Percentiles rank a stretch among this genome's conserved stretches.
Evolutionary conservation across 2,329 filamentous ascomycete genomes (phyloP).

Genomic region (Pseudogymnoascus sp.): DNA sequence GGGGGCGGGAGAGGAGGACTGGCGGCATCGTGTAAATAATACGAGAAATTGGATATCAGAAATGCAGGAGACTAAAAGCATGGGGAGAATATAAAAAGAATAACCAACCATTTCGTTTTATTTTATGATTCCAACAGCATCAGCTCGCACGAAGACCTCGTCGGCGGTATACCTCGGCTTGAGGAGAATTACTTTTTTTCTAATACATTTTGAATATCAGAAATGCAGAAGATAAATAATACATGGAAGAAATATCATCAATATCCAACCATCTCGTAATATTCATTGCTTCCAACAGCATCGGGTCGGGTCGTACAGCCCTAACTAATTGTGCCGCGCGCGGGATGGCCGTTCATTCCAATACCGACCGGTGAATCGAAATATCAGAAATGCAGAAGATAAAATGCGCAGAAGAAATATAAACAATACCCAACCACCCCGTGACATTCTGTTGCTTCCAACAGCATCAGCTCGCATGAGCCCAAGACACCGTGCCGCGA

Average conservation of each 20-base stretch:
- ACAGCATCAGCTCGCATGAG: not conserved
- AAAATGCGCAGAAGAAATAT: not conserved
- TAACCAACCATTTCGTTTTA: not conserved
- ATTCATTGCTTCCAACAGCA: not conserved
- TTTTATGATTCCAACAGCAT: not conserved
- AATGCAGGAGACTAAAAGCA: not conserved
- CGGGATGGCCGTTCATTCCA: not conserved
- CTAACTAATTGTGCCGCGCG: not conserved
- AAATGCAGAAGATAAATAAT: not conserved
- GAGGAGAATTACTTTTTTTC: not conserved
- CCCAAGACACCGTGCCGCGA: not conserved
- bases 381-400: not conserved
- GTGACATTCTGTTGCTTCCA: not conserved
- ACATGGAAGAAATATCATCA: not conserved
- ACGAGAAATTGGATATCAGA: conserved; percentile 6
- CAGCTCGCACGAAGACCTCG: not conserved
- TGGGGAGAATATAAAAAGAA: not conserved
- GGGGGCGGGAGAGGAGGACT: not conserved
- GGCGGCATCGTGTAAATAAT: not conserved
- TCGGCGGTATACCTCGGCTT: not conserved
- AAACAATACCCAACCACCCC: not conserved
- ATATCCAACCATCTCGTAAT: not conserved
- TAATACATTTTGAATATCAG: not conserved
- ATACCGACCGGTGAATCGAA: not conserved
- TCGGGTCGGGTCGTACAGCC: not conserved